phyloP scores from a whole-genome alignment of 768 basidiomycete genomes.

The Boletus reticulatus region DNA sequence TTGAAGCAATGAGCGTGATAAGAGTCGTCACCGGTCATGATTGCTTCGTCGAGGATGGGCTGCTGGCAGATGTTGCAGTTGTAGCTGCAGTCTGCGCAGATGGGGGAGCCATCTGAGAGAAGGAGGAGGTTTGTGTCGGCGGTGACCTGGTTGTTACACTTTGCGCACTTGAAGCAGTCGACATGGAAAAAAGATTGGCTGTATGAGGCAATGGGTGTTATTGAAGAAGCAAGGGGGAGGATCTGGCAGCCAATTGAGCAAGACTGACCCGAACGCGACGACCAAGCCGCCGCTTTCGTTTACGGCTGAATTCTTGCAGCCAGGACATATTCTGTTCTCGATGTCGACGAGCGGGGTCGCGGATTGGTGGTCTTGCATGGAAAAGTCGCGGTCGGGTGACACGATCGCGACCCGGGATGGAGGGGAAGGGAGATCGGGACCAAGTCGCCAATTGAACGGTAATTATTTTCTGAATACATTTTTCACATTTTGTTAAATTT shows the following conservation, averaged over 20 bases:
- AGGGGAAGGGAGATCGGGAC: too few relatives aligned
- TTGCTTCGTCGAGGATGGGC: conserved; percentile 97
- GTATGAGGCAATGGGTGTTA: conserved; percentile 7
- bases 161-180: conserved; percentile 96
- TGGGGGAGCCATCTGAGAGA: conserved; percentile 96
- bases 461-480: too few relatives aligned
- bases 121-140: conserved; percentile 97
- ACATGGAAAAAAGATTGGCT: conserved; percentile 95
- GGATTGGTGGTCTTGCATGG: too few relatives aligned
- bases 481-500: too few relatives aligned
- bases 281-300: conserved; percentile 83
- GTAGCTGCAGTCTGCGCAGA: conserved; percentile 91
- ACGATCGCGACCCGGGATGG: too few relatives aligned
- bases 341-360: conserved; percentile 17
- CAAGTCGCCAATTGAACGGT: too few relatives aligned
- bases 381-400: too few relatives aligned
- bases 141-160: conserved; percentile 88
- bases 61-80: conserved; percentile 92
- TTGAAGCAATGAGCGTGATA: conserved; percentile 99
- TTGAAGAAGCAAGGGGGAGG: neutral
- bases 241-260: neutral
- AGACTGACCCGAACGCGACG: conserved; percentile 89
- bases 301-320: conserved; percentile 78
- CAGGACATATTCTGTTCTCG: conserved; percentile 71
- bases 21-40: conserved; percentile 98